Conservation (phyloP, 176 grass and related monocot species). For the Avena sativa region DNA sequence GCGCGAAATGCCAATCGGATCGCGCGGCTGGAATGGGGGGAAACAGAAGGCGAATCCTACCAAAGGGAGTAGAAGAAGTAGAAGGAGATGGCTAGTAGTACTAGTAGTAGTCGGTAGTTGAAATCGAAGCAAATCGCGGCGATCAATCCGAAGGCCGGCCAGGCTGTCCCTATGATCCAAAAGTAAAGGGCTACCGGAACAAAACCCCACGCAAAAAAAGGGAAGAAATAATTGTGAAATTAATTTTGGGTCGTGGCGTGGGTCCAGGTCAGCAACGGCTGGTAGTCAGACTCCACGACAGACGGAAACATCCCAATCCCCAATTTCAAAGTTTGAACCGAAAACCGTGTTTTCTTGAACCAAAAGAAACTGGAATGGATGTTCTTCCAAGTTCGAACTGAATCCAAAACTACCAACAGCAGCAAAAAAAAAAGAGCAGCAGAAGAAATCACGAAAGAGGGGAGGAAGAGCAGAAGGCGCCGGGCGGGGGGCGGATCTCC, state of each 20-base stretch:
- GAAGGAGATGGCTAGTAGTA: not conserved
- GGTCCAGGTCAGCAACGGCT: slow-evolving; percentile 27
- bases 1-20: not conserved
- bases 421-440: not conserved
- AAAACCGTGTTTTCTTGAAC: not conserved
- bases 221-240: not conserved
- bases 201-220: not conserved
- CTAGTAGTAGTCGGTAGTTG: not conserved
- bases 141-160: slow-evolving; percentile 18
- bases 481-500: not conserved
- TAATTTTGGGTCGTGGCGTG: not conserved
- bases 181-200: not conserved
- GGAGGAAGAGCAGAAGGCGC: not conserved
- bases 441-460: not conserved
- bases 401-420: not conserved
- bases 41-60: not conserved
- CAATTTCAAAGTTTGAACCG: slow-evolving; percentile 9
- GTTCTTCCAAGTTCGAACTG: not conserved
- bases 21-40: not conserved
- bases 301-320: slow-evolving; percentile 26
- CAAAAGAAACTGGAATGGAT: no score
- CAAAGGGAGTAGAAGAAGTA: not conserved
- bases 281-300: not conserved
- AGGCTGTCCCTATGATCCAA: slow-evolving; percentile 16
- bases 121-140: not conserved